Evolutionary conservation across 2,329 filamentous ascomycete genomes (phyloP), one percentile per base, ranked within the genome.

Genomic region (Hypoxylon sp.): DNA sequence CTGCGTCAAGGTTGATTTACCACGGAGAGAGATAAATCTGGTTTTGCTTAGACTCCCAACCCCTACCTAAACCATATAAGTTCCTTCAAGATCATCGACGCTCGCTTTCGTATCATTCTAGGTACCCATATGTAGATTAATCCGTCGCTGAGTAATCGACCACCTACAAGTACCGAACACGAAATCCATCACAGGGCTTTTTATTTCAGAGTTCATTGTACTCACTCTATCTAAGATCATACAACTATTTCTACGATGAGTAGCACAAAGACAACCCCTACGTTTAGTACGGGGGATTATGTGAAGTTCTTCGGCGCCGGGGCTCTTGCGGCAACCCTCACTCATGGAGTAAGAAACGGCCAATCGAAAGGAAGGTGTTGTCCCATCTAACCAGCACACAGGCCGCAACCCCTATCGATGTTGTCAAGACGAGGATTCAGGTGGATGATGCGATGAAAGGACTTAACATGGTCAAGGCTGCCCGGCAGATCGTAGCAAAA

Each of bases 391-490:
- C 50, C 0, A 22, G 3, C 10, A 35, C n/a, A 11, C 54, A 86
- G 84, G 84, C 83, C n/a, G 85, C 83, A 11, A 87, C 85, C 4
- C 85, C 85, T 48, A 87, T 84, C 69, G 83, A 83, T 78, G 94
- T 94, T 80, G 92, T 97, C 83, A 97, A 97, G 88, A 97, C 94
- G 76, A 89, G 93, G 77, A 95, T 97, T 80, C 93, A 97, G 84
- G 92, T 97, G 79, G 93, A 97, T 83, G 93, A 94, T 76, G 87
- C 85, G 73, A 91, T 93, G 82, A 96, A 96, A 85, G 94, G 94
- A 82, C 87, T 88, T 77, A 94, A 94, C 81, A 90, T 97, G 87
- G 85, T 96, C 79, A 89, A 90, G 78, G 92, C 92, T 63, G 94
- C 91, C 82, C 88, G 88, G 73, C 89, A 92, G 81, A 93, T 97